Percentiles rank a stretch among this genome's conserved stretches.
Conservation (phyloP, 2,329 filamentous ascomycete species). For the Aspergillus bombycis region DNA sequence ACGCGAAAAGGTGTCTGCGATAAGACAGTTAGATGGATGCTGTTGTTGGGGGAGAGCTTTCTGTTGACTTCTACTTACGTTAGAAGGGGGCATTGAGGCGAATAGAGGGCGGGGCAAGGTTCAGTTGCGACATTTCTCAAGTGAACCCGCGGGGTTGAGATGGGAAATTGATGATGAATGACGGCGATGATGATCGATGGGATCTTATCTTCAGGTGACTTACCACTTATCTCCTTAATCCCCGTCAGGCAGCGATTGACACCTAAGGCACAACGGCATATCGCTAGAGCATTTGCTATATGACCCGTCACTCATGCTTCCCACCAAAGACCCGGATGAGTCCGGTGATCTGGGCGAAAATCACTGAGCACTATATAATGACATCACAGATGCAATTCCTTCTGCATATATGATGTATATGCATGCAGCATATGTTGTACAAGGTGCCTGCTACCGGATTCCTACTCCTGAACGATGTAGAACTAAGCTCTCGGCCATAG, state of each 20-base stretch:
- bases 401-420: neutral
- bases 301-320: neutral
- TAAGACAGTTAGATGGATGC: slow-evolving; percentile 5
- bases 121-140: neutral
- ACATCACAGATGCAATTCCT: neutral
- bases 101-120: neutral
- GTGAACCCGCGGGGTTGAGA: neutral
- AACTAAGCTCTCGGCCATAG: neutral
- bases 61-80: slow-evolving; percentile 12
- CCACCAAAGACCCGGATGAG: neutral
- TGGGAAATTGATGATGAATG: neutral
- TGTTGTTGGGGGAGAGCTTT: no score
- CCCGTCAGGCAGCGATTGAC: neutral
- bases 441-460: neutral
- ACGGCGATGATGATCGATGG: neutral
- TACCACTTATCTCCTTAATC: neutral
- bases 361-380: neutral
- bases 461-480: neutral
- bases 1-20: slow-evolving; percentile 32
- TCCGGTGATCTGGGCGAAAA: neutral
- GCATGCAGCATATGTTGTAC: neutral
- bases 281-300: neutral
- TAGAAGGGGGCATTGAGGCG: slow-evolving; percentile 20
- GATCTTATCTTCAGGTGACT: slow-evolving; percentile 2
- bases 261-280: neutral